Percentiles rank a stretch among this genome's conserved stretches.
Evolutionary conservation across 495 filamentous ascomycete species (phyloP).

Genomic region (Aspergillus carlsbadensis): DNA sequence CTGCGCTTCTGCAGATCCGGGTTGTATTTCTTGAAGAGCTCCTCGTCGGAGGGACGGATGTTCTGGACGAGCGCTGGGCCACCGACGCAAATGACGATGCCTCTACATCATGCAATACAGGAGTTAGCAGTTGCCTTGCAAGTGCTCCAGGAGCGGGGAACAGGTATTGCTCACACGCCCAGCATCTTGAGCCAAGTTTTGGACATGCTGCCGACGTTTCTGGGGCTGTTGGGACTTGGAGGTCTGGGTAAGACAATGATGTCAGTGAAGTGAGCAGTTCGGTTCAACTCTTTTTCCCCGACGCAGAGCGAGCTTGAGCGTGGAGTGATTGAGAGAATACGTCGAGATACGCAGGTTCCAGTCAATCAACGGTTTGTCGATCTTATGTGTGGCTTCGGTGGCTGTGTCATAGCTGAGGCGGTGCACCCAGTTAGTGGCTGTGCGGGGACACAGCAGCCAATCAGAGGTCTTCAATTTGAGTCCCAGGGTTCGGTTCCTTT

Average conservation of each 20-base stretch:
- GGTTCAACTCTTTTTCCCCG: not conserved
- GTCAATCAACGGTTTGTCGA: not conserved
- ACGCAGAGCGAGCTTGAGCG: not conserved
- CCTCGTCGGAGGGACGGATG: slow-evolving; percentile 83
- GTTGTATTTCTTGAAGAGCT: slow-evolving; percentile 89
- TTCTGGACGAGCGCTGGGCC: slow-evolving; percentile 82
- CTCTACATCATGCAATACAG: slow-evolving; percentile 45
- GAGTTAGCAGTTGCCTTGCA: slow-evolving; percentile 12
- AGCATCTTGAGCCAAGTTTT: slow-evolving; percentile 57
- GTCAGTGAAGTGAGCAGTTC: slow-evolving; percentile 1
- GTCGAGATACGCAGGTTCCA: not conserved
- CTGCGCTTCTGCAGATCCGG: slow-evolving; percentile 86
- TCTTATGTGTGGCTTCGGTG: not conserved
- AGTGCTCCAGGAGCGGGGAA: too few species aligned
- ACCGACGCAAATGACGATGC: slow-evolving; percentile 67
- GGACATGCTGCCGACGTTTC: slow-evolving; percentile 43
- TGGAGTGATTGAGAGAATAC: not conserved
- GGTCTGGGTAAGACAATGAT: slow-evolving; percentile 28
- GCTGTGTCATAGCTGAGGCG: not conserved
- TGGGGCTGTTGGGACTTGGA: not conserved
- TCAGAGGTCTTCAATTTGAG: not conserved
- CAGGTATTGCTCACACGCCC: slow-evolving; percentile 40
- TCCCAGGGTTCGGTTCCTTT: not conserved
- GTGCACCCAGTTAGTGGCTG: not conserved
- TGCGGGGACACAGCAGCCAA: not conserved